Evolutionary conservation across 352 stramenopile genomes (phyloP).

Genomic region (Globisporangium heterothallicum): DNA sequence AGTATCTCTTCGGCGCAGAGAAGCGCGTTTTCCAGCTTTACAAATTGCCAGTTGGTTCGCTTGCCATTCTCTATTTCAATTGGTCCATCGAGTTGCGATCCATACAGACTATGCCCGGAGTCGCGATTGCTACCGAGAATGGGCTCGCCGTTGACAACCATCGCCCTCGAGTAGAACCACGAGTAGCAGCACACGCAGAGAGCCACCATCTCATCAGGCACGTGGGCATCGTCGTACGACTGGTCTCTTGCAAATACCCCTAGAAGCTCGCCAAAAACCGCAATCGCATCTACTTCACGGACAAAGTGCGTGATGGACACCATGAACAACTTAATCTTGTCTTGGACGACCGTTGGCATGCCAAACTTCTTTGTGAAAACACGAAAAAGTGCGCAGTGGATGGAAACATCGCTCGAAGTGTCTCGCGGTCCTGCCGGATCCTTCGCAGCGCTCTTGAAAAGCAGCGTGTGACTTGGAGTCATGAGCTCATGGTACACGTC

Average conservation of each 20-base stretch:
- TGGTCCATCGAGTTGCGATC: neutral
- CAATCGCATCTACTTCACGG: slow-evolving; percentile 42
- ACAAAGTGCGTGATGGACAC: slow-evolving; percentile 55
- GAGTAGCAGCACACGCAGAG: slow-evolving; percentile 48
- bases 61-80: slow-evolving; percentile 14
- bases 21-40: slow-evolving; percentile 39
- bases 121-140: slow-evolving; percentile 10
- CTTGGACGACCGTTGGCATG: slow-evolving; percentile 41
- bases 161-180: slow-evolving; percentile 58
- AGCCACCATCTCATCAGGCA: slow-evolving; percentile 44
- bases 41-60: slow-evolving; percentile 58
- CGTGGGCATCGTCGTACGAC: slow-evolving; percentile 19
- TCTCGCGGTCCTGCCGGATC: neutral
- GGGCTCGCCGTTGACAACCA: slow-evolving; percentile 44
- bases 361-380: slow-evolving; percentile 50
- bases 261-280: slow-evolving; percentile 66
- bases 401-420: slow-evolving; percentile 16
- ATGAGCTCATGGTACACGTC: slow-evolving; percentile 50
- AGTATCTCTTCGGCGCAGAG: slow-evolving; percentile 68
- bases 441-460: slow-evolving; percentile 36
- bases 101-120: neutral
- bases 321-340: slow-evolving; percentile 60
- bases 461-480: slow-evolving; percentile 24
- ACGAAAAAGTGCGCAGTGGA: slow-evolving; percentile 37
- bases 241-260: slow-evolving; percentile 29